These are phyloP conservation scores for Populus hybrid DNA, from an alignment of 441 rosid genomes.

Conservation along the genomic window DNA sequence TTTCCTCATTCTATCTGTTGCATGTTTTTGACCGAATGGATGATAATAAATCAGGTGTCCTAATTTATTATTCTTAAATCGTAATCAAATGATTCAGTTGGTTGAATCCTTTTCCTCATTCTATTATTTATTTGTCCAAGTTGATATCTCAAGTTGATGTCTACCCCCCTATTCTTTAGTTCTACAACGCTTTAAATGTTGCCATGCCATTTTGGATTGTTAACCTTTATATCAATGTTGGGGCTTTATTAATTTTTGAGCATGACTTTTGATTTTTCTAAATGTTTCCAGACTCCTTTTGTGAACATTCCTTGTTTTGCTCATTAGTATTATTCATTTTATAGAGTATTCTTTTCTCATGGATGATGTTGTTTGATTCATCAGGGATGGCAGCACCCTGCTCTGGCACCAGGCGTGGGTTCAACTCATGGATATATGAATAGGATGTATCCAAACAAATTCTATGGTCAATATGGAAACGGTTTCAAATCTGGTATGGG, in stretches of 20 bases:
- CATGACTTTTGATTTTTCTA: too few species aligned
- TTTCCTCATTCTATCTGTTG: neutral
- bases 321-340: neutral
- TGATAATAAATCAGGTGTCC: neutral
- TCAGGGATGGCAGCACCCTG: constrained; percentile 57
- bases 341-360: neutral
- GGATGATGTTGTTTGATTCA: neutral
- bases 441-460: constrained; percentile 63
- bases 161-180: neutral
- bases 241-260: neutral
- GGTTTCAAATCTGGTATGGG: constrained; percentile 61
- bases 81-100: too few species aligned
- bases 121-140: neutral
- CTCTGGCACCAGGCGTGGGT: constrained; percentile 51
- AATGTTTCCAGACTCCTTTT: neutral
- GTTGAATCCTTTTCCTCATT: neutral
- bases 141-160: neutral
- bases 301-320: neutral
- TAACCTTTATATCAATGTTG: neutral
- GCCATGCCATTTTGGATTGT: neutral
- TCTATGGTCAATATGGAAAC: constrained; percentile 66
- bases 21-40: neutral
- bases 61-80: neutral
- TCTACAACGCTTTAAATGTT: neutral
- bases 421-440: constrained; percentile 52